Conservation (phyloP, 805 yeast species). For the Tetrapisispora namnaoensis region DNA sequence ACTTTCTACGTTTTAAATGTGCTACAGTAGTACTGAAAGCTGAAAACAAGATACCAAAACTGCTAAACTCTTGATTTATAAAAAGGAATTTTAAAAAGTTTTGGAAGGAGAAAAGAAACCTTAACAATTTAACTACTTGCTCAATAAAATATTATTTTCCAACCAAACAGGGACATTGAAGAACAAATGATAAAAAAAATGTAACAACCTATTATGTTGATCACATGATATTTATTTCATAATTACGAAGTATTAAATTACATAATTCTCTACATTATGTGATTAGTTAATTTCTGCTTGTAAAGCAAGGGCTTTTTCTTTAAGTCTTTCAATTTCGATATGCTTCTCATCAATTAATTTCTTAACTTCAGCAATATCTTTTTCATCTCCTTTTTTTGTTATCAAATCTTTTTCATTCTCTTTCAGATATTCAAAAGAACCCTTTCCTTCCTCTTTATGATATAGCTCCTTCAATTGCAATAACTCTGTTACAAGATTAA, state of each 20-base stretch:
- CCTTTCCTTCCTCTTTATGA: constrained; percentile 4
- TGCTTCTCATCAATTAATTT: constrained; percentile 49
- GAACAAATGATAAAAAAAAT: too few relatives aligned
- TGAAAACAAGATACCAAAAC: too few relatives aligned
- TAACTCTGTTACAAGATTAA: constrained; percentile 59
- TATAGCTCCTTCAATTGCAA: constrained; percentile 45
- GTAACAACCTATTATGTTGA: too few relatives aligned
- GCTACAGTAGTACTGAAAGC: too few relatives aligned
- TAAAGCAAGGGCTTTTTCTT: constrained; percentile 63
- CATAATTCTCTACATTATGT: not conserved
- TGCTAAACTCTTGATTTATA: too few relatives aligned
- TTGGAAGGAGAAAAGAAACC: too few relatives aligned
- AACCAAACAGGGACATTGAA: too few relatives aligned
- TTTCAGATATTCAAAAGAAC: not conserved
- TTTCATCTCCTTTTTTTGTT: constrained; percentile 3
- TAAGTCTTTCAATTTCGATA: constrained; percentile 53
- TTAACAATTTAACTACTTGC: too few relatives aligned
- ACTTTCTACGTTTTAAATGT: too few relatives aligned
- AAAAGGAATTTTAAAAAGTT: too few relatives aligned
- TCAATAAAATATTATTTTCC: too few relatives aligned
- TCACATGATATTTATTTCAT: not conserved
- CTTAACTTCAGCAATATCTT: constrained; percentile 32
- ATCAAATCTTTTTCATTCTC: constrained; percentile 3
- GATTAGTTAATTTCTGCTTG: constrained; percentile 39
- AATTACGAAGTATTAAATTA: not conserved